Conservation (phyloP, 805 yeast genomes). For the Candida dajiaensis region DNA sequence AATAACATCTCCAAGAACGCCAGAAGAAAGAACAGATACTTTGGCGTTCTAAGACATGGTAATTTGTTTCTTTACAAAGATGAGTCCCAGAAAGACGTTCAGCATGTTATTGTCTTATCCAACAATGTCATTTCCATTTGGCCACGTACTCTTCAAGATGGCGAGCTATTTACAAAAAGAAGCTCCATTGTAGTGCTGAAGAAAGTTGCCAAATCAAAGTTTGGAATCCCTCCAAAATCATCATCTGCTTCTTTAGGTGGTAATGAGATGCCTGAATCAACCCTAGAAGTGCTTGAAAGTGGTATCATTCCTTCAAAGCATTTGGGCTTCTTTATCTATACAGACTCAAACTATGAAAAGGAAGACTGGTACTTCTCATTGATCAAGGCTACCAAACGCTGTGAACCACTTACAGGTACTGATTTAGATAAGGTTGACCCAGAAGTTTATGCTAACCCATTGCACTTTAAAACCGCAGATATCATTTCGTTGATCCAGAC, state of each 20-base stretch:
- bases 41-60: conserved; percentile 77
- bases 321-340: conserved; percentile 53
- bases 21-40: conserved; percentile 54
- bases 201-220: conserved; percentile 29
- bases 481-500: conserved; percentile 70
- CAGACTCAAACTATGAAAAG: conserved; percentile 73
- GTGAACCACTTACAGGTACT: conserved; percentile 12
- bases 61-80: conserved; percentile 81
- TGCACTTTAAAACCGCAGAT: conserved; percentile 65
- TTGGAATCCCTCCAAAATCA: conserved; percentile 29
- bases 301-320: conserved; percentile 26
- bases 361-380: conserved; percentile 92
- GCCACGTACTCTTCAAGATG: conserved; percentile 77
- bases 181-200: conserved; percentile 72
- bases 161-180: conserved; percentile 71
- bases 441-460: conserved; percentile 58
- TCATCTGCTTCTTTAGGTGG: conserved; percentile 22
- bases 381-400: conserved; percentile 63
- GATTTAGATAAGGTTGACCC: conserved; percentile 45
- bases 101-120: conserved; percentile 73
- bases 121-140: conserved; percentile 70
- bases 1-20: conserved; percentile 27
- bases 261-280: conserved; percentile 10
- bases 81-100: conserved; percentile 55
- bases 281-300: conserved; percentile 18